phyloP scores from a whole-genome alignment of 2,329 filamentous ascomycete genomes.

The Cordyceps tenuipes region DNA sequence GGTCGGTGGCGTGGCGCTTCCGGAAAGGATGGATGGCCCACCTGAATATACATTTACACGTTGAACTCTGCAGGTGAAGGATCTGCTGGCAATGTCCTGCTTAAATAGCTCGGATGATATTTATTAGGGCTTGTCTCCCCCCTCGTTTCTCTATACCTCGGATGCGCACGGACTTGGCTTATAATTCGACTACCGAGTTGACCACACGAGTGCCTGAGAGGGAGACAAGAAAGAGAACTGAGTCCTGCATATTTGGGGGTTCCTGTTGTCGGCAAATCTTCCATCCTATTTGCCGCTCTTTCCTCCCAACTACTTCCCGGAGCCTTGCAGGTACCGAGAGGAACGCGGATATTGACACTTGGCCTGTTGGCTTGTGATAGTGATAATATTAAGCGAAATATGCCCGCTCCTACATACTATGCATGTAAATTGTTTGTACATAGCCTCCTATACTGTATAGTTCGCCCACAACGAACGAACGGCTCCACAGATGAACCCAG shows the following conservation, averaged over 20 bases:
- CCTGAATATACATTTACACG: background rate
- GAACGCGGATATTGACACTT: background rate
- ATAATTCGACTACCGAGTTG: background rate
- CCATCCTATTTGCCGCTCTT: too few relatives aligned
- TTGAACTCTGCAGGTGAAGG: background rate
- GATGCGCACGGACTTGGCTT: background rate
- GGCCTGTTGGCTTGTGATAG: background rate
- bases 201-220: background rate
- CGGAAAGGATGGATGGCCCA: background rate
- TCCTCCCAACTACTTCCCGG: too few relatives aligned
- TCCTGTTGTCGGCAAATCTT: too few relatives aligned
- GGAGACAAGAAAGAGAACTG: too few relatives aligned
- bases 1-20: too few relatives aligned
- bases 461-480: background rate
- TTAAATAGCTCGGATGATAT: background rate
- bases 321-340: background rate
- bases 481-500: background rate
- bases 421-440: too few relatives aligned
- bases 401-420: too few relatives aligned
- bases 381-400: background rate
- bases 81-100: too few relatives aligned
- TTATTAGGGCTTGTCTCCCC: background rate
- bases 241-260: background rate
- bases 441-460: background rate
- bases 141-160: background rate